Evolutionary conservation across 1,284 basidiomycete genomes (phyloP).

Genomic region (Cryptococcus neoformans): DNA sequence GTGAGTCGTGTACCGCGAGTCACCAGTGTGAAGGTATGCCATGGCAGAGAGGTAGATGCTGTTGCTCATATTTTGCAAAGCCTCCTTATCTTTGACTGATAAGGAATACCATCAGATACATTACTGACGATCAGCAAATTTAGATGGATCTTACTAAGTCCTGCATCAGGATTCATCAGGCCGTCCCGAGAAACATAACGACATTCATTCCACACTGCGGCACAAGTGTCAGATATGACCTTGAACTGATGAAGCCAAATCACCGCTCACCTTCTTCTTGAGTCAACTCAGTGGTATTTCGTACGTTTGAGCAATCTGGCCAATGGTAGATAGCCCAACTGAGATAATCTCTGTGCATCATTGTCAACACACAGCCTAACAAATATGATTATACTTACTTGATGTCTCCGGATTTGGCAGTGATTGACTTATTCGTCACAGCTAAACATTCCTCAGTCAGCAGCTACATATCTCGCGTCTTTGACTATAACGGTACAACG

Average conservation of each 20-base stretch:
- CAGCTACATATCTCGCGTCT: not conserved
- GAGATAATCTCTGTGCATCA: slow-evolving; percentile 5
- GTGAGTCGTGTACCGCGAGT: slow-evolving; percentile 25
- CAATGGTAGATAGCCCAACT: slow-evolving; percentile 15
- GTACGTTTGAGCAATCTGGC: slow-evolving; percentile 21
- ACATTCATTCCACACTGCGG: slow-evolving; percentile 57
- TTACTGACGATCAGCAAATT: not conserved
- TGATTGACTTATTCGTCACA: not conserved
- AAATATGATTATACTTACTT: not conserved
- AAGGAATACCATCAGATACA: too few species aligned
- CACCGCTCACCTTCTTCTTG: slow-evolving; percentile 9
- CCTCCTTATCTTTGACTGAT: slow-evolving; percentile 56
- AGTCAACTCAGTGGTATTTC: slow-evolving; percentile 22
- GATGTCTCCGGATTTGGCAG: not conserved
- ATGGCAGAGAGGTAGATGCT: slow-evolving; percentile 50
- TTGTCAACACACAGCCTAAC: too few species aligned
- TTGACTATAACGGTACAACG: not conserved
- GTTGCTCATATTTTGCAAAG: slow-evolving; percentile 50
- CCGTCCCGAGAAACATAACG: slow-evolving; percentile 60
- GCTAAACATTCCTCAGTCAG: not conserved
- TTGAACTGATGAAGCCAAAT: too few species aligned
- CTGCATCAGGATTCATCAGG: slow-evolving; percentile 63
- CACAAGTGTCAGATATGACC: too few species aligned
- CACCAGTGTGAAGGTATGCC: slow-evolving; percentile 56
- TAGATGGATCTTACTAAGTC: slow-evolving; percentile 17